Base-by-base conservation (phyloP, 805 yeast genomes). In the Yamadazyma phyllophila region DNA sequence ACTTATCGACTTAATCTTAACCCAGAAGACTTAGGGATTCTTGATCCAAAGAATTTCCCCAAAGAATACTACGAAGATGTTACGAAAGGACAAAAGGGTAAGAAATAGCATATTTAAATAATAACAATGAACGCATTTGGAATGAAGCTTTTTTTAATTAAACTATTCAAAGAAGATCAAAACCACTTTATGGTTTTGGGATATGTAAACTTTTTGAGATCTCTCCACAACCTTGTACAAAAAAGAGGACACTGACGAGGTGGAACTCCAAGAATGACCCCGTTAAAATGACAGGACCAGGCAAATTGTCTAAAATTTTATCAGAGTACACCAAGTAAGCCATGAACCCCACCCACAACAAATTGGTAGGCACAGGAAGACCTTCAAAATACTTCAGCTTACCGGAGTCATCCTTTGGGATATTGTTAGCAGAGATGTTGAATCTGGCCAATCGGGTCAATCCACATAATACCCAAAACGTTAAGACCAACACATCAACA, bases 371-470 rank as follows among this genome's bases (percentile, higher is more conserved):
- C 54, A 94, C 90, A 9, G 99, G 99, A 43, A 94, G 78, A 3
- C 99, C 99, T 71, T 94, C 99, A 65, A 94, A 94, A 69, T 82
- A 92, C 61, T 86, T 83, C 29, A 94, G 80, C 69, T 91, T 91
- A 14, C 99, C 99, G 14, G 77, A 65, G 44, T 77, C 71, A 63
- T 91, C 97, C 68, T 92, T 92, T 41, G 99, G 98, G 47, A 94
- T 79, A 50, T 88, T 87, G 40, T 91, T 85, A 6, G 94, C 96
- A 1, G 97, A 88, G 43, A 94, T 96, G 59, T 94, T 94, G 69
- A 90, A 94, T 62, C 99, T 79, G 7, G 99, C 99, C 56, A 94
- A 77, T 66, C 99, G 81, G 12, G 96, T 84, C 56, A 94, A 76
- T 0, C 98, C 98, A 68, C 98, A 91, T 44, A 92, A 76, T 1